Percentiles rank a stretch among this genome's conserved stretches.
These are phyloP conservation scores for Zygosaccharomyces gambellarensis DNA, from an alignment of 805 yeast species.

Conservation along the genomic window DNA sequence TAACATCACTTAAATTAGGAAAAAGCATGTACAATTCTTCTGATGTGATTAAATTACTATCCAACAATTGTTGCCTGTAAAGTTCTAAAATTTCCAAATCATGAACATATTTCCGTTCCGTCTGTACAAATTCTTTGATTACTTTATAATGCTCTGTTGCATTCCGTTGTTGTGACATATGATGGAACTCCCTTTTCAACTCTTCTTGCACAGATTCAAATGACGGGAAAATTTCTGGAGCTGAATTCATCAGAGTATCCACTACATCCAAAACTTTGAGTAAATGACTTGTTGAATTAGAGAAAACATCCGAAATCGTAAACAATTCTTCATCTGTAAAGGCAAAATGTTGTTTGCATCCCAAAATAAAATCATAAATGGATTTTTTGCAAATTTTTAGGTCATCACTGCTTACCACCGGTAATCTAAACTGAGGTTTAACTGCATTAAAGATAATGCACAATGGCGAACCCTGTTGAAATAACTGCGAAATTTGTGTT, in stretches of 20 bases:
- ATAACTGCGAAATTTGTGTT: constrained; percentile 79
- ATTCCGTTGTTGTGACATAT: constrained; percentile 16
- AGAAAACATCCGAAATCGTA: constrained; percentile 84
- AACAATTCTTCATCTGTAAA: constrained; percentile 79
- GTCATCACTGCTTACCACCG: constrained; percentile 72
- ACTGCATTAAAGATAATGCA: constrained; percentile 78
- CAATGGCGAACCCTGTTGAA: constrained; percentile 89
- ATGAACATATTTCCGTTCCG: constrained; percentile 89
- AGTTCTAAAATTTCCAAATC: constrained; percentile 72
- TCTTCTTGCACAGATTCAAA: constrained; percentile 28
- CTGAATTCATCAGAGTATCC: constrained; percentile 53
- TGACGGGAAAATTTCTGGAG: constrained; percentile 40
- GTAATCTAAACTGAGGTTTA: constrained; percentile 52
- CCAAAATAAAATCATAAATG: constrained; percentile 82
- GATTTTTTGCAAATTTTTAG: constrained; percentile 79
- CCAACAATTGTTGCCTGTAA: constrained; percentile 64
- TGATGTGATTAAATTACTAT: constrained; percentile 62
- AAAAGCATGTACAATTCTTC: constrained; percentile 78
- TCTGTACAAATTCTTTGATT: constrained; percentile 75
- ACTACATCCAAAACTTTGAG: constrained; percentile 72
- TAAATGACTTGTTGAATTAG: constrained; percentile 73
- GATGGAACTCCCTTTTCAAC: constrained; percentile 18
- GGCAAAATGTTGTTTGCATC: constrained; percentile 71
- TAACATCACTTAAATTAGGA: constrained; percentile 76
- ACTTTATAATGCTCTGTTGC: constrained; percentile 47